phyloP scores from a whole-genome alignment of 2,329 filamentous ascomycete species.

The Myriosclerotinia duriaeana region DNA sequence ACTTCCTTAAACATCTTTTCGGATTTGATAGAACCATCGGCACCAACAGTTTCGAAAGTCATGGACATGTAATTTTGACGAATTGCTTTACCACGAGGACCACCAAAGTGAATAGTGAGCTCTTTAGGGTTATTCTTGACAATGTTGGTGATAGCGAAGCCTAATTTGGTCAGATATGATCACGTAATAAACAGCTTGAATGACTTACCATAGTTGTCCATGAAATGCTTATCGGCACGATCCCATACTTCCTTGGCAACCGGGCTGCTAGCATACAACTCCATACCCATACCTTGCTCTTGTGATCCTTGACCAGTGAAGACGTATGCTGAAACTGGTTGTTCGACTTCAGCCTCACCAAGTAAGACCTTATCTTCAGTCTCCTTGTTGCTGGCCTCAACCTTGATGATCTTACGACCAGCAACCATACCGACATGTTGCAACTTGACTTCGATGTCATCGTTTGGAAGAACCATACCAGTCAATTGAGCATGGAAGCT shows the following conservation, averaged over 20 bases:
- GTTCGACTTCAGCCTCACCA: constrained; percentile 95
- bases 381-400: constrained; percentile 93
- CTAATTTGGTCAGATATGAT: constrained; percentile 46
- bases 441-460: constrained; percentile 90
- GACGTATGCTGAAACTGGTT: constrained; percentile 93
- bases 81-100: constrained; percentile 93
- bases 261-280: constrained; percentile 87
- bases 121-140: constrained; percentile 99
- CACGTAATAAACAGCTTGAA: constrained; percentile 9
- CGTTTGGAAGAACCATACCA: constrained; percentile 98
- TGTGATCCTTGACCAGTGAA: constrained; percentile 98
- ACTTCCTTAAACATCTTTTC: constrained; percentile 99
- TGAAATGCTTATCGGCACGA: constrained; percentile 92
- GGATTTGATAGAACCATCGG: constrained; percentile 91
- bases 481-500: constrained; percentile 96
- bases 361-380: constrained; percentile 94
- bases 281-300: constrained; percentile 99
- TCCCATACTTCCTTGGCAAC: constrained; percentile 99
- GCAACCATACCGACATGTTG: constrained; percentile 97
- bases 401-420: constrained; percentile 98
- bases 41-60: constrained; percentile 97
- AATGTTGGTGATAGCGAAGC: constrained; percentile 96
- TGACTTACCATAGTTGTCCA: constrained; percentile 90
- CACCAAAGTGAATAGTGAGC: constrained; percentile 96
- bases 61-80: constrained; percentile 99